Evolutionary conservation across 345 rosid species (phyloP).

Genomic region (Camelina neglecta): DNA sequence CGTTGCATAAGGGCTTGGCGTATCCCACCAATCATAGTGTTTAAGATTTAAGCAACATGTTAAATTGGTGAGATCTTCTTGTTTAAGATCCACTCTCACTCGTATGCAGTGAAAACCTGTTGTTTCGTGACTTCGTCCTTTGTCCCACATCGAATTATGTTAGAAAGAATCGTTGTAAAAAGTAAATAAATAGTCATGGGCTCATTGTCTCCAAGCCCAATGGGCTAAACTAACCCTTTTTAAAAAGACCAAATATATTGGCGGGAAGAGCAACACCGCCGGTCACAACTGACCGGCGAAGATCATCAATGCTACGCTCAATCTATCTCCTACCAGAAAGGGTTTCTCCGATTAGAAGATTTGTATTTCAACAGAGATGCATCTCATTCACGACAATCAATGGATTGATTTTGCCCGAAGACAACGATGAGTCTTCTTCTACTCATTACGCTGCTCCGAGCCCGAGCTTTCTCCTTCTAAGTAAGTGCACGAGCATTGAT

Average conservation of each 20-base stretch:
- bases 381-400: slow-evolving; percentile 28
- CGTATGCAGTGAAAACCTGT: no score
- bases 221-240: no score
- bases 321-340: slow-evolving; percentile 28
- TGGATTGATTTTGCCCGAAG: neutral
- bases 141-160: no score
- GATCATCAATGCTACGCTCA: slow-evolving; percentile 30
- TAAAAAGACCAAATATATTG: neutral
- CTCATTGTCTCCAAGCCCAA: no score
- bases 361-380: slow-evolving; percentile 37
- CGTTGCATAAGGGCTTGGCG: no score
- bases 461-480: slow-evolving; percentile 53
- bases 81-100: no score
- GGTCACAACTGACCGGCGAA: slow-evolving; percentile 26
- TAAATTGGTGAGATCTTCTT: no score
- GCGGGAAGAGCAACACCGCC: slow-evolving; percentile 41
- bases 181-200: no score
- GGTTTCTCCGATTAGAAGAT: slow-evolving; percentile 24
- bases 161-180: no score
- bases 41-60: no score
- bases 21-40: no score
- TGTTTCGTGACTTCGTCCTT: no score
- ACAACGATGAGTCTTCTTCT: slow-evolving; percentile 31
- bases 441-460: slow-evolving; percentile 36
- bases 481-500: slow-evolving; percentile 51